phyloP scores from a whole-genome alignment of 305 asterid species.

The Solanum hybrid region DNA sequence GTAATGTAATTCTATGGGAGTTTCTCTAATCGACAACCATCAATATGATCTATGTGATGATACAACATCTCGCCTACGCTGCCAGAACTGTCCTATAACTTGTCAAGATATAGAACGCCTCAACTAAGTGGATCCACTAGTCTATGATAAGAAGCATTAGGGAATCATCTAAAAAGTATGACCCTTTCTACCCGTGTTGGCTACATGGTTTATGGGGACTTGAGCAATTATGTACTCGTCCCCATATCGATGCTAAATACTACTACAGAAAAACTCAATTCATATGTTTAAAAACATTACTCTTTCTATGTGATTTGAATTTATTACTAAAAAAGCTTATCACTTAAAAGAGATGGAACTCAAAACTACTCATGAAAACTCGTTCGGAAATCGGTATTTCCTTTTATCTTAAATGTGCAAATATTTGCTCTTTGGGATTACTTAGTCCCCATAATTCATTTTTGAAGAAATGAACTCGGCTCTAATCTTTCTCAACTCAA shows the following conservation, averaged over 20 bases:
- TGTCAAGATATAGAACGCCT: neutral
- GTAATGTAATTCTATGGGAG: too few species aligned
- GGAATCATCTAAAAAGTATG: neutral
- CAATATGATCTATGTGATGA: neutral
- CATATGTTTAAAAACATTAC: neutral
- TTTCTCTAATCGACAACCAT: neutral
- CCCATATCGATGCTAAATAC: neutral
- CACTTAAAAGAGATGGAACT: too few species aligned
- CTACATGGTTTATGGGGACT: neutral
- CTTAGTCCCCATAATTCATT: neutral
- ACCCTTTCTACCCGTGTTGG: neutral
- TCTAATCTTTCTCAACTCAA: neutral
- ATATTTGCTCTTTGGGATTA: neutral
- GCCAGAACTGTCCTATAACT: too few species aligned
- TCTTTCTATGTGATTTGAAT: too few species aligned
- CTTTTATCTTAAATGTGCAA: too few species aligned
- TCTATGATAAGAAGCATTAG: neutral
- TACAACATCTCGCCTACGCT: neutral
- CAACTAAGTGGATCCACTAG: neutral
- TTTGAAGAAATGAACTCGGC: neutral
- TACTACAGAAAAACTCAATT: neutral
- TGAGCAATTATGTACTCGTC: neutral
- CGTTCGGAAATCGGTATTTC: neutral
- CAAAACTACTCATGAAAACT: too few species aligned
- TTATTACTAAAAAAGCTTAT: too few species aligned